Conservation (phyloP, 2,329 filamentous ascomycete species). For the Exophiala xenobiotica region DNA sequence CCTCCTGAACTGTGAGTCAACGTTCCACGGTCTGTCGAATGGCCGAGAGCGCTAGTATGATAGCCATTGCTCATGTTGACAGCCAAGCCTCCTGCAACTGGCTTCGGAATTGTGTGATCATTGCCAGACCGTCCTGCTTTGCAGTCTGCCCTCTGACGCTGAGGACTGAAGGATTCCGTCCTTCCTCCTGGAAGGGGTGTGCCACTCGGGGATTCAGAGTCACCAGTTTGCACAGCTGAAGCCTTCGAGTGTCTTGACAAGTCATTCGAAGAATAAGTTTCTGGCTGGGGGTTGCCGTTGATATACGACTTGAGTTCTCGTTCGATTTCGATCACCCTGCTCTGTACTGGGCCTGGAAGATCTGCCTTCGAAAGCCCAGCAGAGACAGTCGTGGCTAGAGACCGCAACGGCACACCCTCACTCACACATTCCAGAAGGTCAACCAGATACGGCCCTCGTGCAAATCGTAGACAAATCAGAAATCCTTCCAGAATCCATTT, state of each 20-base stretch:
- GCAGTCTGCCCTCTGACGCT: no score
- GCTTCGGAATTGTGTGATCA: no score
- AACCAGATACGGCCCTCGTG: not conserved
- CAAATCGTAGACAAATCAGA: constrained; percentile 5
- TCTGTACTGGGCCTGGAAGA: not conserved
- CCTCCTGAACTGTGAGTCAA: no score
- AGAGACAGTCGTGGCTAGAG: not conserved
- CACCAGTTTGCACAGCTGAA: no score
- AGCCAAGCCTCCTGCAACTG: no score
- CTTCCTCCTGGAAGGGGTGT: no score
- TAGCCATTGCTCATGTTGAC: no score
- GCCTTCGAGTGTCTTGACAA: not conserved
- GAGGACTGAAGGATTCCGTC: no score
- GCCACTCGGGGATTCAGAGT: no score
- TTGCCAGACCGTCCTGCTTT: no score
- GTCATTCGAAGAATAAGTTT: not conserved
- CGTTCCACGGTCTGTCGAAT: no score
- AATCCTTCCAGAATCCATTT: constrained; percentile 13
- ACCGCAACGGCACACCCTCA: not conserved
- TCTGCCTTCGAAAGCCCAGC: not conserved
- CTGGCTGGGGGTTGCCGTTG: not conserved
- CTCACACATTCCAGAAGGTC: constrained; percentile 1
- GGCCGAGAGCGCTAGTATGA: no score
- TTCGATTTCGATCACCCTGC: not conserved
- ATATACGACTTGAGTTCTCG: not conserved